These are phyloP conservation scores for Auricularia sp. DNA, from an alignment of 768 basidiomycete genomes.

Conservation along the genomic window DNA sequence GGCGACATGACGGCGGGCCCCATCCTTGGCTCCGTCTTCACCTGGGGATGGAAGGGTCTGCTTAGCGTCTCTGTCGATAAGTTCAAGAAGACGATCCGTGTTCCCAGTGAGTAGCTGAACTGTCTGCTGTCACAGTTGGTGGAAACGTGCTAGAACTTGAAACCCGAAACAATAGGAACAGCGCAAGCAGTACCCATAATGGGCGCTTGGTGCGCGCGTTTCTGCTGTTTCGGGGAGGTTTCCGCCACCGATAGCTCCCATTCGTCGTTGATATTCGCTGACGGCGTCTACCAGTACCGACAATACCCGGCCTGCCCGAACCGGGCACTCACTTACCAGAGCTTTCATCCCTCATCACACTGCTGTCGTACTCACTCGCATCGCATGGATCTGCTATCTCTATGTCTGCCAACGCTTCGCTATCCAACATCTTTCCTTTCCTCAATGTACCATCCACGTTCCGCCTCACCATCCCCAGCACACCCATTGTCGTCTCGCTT, in stretches of 20 bases:
- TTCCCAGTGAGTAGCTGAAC: constrained; percentile 39
- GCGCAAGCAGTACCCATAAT: too few species aligned
- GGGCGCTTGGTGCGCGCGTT: too few species aligned
- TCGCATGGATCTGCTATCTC: neutral
- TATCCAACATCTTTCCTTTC: constrained; percentile 16
- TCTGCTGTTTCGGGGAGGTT: too few species aligned
- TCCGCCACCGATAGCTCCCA: too few species aligned
- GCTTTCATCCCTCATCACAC: constrained; percentile 46
- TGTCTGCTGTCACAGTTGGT: too few species aligned
- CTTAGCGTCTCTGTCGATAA: constrained; percentile 32
- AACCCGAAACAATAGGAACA: too few species aligned
- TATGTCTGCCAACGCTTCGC: neutral
- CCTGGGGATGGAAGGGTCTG: constrained; percentile 36
- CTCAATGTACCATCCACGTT: constrained; percentile 33
- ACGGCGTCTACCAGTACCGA: constrained; percentile 37
- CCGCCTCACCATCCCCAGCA: constrained; percentile 38
- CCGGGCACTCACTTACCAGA: constrained; percentile 37
- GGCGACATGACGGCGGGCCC: constrained; percentile 26
- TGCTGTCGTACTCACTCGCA: constrained; percentile 44
- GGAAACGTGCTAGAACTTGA: too few species aligned
- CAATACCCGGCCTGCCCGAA: constrained; percentile 62
- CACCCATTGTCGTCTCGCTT: constrained; percentile 56
- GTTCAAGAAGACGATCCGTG: constrained; percentile 34
- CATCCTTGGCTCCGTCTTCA: neutral
- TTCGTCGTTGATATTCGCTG: neutral